Evolutionary conservation across 805 yeast species (phyloP).

Genomic region (Yamadazyma phyllophila): DNA sequence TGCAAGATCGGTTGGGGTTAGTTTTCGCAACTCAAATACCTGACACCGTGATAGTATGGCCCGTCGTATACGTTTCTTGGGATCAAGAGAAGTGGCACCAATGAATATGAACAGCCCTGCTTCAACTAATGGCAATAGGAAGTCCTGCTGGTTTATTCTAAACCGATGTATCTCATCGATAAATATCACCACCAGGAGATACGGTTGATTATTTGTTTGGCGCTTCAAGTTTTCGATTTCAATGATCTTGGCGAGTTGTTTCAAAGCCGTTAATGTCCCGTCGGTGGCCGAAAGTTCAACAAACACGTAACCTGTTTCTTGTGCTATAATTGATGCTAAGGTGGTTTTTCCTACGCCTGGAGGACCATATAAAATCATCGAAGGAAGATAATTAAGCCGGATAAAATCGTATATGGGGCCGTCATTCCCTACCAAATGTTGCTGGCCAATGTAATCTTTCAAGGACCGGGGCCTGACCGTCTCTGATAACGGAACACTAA

Average conservation of each 20-base stretch:
- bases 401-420: constrained; percentile 71
- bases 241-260: constrained; percentile 53
- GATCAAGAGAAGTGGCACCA: constrained; percentile 97
- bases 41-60: constrained; percentile 86
- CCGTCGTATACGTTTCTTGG: constrained; percentile 74
- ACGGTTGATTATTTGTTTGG: constrained; percentile 36
- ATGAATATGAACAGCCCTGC: constrained; percentile 75
- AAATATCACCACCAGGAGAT: constrained; percentile 52
- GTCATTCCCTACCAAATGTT: constrained; percentile 62
- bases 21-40: constrained; percentile 63
- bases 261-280: constrained; percentile 63
- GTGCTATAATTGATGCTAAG: constrained; percentile 64
- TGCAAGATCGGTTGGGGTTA: constrained; percentile 48
- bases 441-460: constrained; percentile 80
- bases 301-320: constrained; percentile 52
- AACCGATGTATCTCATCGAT: constrained; percentile 93
- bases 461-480: constrained; percentile 71
- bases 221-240: constrained; percentile 44
- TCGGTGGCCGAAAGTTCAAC: constrained; percentile 85
- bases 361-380: constrained; percentile 91
- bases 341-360: constrained; percentile 97
- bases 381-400: constrained; percentile 66
- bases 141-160: constrained; percentile 83
- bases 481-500: constrained; percentile 8
- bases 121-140: constrained; percentile 80